phyloP scores from a whole-genome alignment of 2,329 filamentous ascomycete genomes.

The Pyrenochaeta sp. region DNA sequence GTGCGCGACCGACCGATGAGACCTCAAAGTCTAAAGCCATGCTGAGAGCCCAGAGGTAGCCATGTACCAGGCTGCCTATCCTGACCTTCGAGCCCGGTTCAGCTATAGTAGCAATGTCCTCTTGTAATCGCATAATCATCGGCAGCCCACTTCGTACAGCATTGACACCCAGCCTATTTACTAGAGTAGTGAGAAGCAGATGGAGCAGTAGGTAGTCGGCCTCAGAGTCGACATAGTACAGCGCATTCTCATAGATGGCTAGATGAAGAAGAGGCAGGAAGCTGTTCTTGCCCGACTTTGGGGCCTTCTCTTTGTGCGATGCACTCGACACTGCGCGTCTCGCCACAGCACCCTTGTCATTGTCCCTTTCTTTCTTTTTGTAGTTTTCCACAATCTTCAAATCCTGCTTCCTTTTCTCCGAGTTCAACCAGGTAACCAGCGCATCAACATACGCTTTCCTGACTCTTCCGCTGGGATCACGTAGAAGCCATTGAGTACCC shows the following conservation, averaged over 20 bases:
- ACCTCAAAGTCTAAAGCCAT: conserved; percentile 80
- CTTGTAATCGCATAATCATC: conserved; percentile 89
- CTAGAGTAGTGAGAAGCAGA: conserved; percentile 76
- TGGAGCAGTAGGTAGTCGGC: conserved; percentile 80
- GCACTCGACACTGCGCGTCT: conserved; percentile 75
- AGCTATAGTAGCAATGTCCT: conserved; percentile 76
- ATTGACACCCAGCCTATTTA: conserved; percentile 82
- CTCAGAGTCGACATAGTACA: conserved; percentile 70
- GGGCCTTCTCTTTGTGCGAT: conserved; percentile 67
- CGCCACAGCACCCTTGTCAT: conserved; percentile 55
- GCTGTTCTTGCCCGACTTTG: conserved; percentile 62
- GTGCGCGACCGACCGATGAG: conserved; percentile 72
- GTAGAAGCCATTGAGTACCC: conserved; percentile 91
- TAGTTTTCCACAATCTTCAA: conserved; percentile 68
- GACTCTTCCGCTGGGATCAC: conserved; percentile 79
- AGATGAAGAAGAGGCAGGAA: conserved; percentile 87
- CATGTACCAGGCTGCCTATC: conserved; percentile 84
- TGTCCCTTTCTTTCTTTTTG: conserved; percentile 51
- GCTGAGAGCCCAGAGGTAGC: conserved; percentile 83
- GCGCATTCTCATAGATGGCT: conserved; percentile 85
- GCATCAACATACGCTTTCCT: conserved; percentile 87
- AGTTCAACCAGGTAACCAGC: conserved; percentile 81
- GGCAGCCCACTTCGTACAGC: conserved; percentile 79
- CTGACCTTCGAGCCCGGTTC: conserved; percentile 77
- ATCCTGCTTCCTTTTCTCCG: conserved; percentile 77